These are phyloP conservation scores for Martensiomyces pterosporus DNA, from an alignment of 192 early-diverging fungal genomes.

Conservation along the genomic window DNA sequence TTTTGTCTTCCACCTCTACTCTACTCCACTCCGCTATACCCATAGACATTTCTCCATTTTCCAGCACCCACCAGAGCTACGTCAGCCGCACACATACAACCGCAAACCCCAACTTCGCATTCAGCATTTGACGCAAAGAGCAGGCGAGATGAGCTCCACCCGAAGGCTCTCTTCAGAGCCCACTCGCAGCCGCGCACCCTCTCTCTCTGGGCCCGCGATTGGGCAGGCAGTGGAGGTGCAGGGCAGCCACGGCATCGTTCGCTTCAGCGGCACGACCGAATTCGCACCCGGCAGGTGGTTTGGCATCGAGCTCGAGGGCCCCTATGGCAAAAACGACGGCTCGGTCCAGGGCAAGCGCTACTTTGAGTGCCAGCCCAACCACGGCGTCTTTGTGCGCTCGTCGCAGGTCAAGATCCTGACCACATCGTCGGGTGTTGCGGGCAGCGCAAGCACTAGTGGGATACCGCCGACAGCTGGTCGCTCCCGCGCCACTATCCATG, in stretches of 20 bases:
- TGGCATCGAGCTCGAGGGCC: constrained; percentile 80
- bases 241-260: constrained; percentile 60
- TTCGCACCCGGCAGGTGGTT: constrained; percentile 88
- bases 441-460: neutral
- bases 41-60: neutral
- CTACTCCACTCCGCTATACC: too few relatives aligned
- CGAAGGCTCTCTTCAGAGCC: constrained; percentile 22
- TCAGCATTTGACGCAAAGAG: too few relatives aligned
- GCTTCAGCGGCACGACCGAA: constrained; percentile 75
- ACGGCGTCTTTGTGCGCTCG: constrained; percentile 76
- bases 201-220: constrained; percentile 16
- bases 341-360: constrained; percentile 71
- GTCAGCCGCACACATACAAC: too few relatives aligned
- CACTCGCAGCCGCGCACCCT: constrained; percentile 16
- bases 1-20: too few relatives aligned
- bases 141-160: constrained; percentile 27
- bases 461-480: neutral
- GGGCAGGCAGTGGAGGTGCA: constrained; percentile 56
- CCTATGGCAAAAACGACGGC: constrained; percentile 74
- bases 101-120: too few relatives aligned
- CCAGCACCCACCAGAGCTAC: too few relatives aligned
- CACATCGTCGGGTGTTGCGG: neutral
- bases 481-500: constrained; percentile 19
- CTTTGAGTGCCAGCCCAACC: constrained; percentile 67
- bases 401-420: constrained; percentile 52